Percentiles rank a stretch among this genome's conserved stretches.
phyloP scores from a whole-genome alignment of 208 protist genomes.

The Acanthamoeba quina region DNA sequence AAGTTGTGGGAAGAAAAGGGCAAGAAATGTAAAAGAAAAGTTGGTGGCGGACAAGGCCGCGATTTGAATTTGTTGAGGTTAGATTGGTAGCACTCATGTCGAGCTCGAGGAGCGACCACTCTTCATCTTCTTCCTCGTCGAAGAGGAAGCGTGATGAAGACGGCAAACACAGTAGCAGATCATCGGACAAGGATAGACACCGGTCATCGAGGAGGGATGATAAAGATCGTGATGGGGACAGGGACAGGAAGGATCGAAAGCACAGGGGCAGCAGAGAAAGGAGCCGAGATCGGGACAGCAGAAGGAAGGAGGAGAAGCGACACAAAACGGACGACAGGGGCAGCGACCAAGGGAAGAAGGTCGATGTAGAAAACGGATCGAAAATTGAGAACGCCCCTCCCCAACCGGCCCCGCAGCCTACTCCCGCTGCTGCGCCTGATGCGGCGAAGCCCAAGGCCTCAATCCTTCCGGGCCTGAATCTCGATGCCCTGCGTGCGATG shows the following conservation, averaged over 20 bases:
- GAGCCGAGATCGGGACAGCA: constrained; percentile 5
- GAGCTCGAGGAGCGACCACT: background rate
- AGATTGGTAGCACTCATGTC: background rate
- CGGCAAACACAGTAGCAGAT: background rate
- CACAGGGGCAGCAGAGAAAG: background rate
- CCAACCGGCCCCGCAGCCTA: background rate
- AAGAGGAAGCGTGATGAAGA: constrained; percentile 24
- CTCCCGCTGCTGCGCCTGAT: background rate
- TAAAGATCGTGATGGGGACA: background rate
- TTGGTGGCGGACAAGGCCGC: background rate
- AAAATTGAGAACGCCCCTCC: background rate
- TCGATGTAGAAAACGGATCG: background rate
- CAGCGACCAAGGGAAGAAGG: background rate
- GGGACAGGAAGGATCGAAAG: background rate
- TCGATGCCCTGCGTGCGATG: background rate
- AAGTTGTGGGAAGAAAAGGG: too few relatives aligned
- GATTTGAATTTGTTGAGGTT: background rate
- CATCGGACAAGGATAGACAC: background rate
- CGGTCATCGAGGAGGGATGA: background rate
- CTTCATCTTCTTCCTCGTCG: background rate
- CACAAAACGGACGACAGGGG: background rate
- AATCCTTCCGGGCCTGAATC: constrained; percentile 10
- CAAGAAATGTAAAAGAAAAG: background rate
- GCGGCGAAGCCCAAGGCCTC: background rate
- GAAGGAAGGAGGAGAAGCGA: constrained; percentile 39